Evolutionary conservation across 2,329 filamentous ascomycete species (phyloP).

Genomic region (Parascedosporium putredinis): DNA sequence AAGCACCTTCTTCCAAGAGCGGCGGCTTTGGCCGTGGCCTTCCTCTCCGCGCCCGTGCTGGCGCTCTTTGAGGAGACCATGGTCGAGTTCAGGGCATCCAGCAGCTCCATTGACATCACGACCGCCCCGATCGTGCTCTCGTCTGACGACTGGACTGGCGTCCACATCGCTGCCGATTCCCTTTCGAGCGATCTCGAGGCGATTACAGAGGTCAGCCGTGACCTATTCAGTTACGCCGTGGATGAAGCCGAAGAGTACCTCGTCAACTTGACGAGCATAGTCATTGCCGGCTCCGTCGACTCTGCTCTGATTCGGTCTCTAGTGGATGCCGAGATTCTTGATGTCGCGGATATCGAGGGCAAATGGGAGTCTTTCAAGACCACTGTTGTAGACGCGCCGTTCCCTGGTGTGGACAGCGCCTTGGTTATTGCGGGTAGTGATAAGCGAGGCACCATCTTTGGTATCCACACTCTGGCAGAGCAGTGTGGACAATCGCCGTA

Average conservation of each 20-base stretch:
- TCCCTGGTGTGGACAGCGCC: conserved; percentile 44
- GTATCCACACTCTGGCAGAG: conserved; percentile 60
- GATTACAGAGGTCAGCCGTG: conserved; percentile 12
- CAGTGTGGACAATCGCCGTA: conserved; percentile 44
- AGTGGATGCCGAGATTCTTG: conserved; percentile 36
- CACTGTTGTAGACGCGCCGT: conserved; percentile 44
- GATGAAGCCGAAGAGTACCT: conserved; percentile 30
- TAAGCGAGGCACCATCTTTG: conserved; percentile 55
- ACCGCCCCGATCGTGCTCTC: conserved; percentile 21
- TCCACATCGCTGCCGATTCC: conserved; percentile 23
- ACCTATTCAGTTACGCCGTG: neutral
- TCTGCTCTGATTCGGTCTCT: conserved; percentile 51
- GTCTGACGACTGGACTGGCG: conserved; percentile 19
- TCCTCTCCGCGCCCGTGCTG: neutral
- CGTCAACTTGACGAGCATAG: conserved; percentile 35
- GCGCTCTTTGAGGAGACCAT: neutral
- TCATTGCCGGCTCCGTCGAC: conserved; percentile 60
- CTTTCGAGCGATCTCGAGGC: conserved; percentile 19
- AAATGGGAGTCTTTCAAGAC: conserved; percentile 62
- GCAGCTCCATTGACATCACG: conserved; percentile 16
- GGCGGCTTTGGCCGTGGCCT: neutral
- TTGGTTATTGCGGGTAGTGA: conserved; percentile 61
- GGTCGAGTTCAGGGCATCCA: neutral
- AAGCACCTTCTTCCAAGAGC: neutral
- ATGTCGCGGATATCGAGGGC: conserved; percentile 41